phyloP scores from a whole-genome alignment of 2,329 filamentous ascomycete genomes.

The Teratosphaeria zuluensis region DNA sequence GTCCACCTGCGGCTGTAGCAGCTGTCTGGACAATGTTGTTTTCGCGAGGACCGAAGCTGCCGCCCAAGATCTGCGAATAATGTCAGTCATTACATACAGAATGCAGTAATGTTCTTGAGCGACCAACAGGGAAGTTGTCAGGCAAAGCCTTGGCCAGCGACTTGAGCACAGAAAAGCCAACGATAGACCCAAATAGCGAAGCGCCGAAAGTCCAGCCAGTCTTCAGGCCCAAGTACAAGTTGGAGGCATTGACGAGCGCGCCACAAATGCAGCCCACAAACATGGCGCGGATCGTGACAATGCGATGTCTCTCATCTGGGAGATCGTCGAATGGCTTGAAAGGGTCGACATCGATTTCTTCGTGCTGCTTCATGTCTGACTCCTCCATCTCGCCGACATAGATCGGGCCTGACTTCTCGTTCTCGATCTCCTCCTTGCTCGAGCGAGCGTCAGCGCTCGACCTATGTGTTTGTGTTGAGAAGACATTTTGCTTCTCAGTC shows the following conservation, averaged over 20 bases:
- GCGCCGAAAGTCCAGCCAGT: conserved; percentile 34
- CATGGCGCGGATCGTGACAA: conserved; percentile 47
- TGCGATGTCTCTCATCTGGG: conserved; percentile 36
- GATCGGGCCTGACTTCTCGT: conserved; percentile 15
- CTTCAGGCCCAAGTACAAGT: conserved; percentile 46
- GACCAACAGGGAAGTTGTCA: background rate
- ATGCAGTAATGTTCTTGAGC: background rate
- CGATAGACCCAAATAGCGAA: conserved; percentile 36
- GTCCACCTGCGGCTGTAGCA: conserved; percentile 49
- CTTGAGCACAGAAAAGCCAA: conserved; percentile 41
- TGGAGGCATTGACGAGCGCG: conserved; percentile 43
- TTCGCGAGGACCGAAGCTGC: conserved; percentile 49
- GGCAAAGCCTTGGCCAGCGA: conserved; percentile 15
- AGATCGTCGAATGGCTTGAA: conserved; percentile 35
- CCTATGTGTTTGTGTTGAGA: conserved; percentile 13
- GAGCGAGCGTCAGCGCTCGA: background rate
- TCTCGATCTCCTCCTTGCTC: conserved; percentile 15
- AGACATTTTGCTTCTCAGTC: conserved; percentile 29
- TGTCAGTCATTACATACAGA: background rate
- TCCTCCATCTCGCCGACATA: conserved; percentile 20
- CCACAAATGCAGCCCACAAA: conserved; percentile 46
- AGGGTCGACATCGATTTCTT: conserved; percentile 26
- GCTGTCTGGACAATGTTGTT: conserved; percentile 39
- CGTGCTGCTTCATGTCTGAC: conserved; percentile 19
- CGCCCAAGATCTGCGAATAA: conserved; percentile 34